These are phyloP conservation scores for Porphyrellus cyaneotinctus DNA, from an alignment of 768 basidiomycete species.

Conservation along the genomic window DNA sequence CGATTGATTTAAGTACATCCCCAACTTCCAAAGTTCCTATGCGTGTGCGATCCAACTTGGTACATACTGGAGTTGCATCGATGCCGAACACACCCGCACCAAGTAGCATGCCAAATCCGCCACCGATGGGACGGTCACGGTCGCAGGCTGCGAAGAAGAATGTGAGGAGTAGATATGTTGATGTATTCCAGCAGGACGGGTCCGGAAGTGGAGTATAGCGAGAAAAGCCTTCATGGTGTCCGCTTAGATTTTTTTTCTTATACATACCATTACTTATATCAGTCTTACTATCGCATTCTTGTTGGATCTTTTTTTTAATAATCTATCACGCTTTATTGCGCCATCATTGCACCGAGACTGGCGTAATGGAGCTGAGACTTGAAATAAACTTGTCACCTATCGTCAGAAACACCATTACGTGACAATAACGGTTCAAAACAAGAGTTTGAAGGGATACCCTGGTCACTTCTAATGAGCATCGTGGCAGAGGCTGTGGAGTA, in stretches of 20 bases:
- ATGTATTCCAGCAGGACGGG: conserved; percentile 70
- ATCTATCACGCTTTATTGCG: conserved; percentile 20
- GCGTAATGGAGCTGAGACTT: neutral
- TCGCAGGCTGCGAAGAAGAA: conserved; percentile 67
- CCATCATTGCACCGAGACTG: neutral
- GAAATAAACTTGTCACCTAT: neutral
- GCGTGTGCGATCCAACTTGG: conserved; percentile 64
- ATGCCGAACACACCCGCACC: conserved; percentile 32
- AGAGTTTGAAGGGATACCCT: conserved; percentile 81
- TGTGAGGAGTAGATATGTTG: conserved; percentile 81
- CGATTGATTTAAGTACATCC: conserved; percentile 54
- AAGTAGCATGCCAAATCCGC: conserved; percentile 18
- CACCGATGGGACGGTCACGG: conserved; percentile 48
- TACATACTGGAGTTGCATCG: conserved; percentile 42
- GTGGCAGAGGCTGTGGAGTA: neutral
- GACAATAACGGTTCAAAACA: conserved; percentile 43
- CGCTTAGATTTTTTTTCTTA: conserved; percentile 4
- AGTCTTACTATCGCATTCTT: conserved; percentile 11
- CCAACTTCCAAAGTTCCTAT: conserved; percentile 49
- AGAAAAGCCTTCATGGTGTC: neutral
- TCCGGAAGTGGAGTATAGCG: conserved; percentile 12
- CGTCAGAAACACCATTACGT: neutral
- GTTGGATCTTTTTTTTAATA: conserved; percentile 21
- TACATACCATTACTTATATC: conserved; percentile 20
- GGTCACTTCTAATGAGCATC: conserved; percentile 2